phyloP scores from a whole-genome alignment of 495 filamentous ascomycete species.

The Filosporella fistucella region DNA sequence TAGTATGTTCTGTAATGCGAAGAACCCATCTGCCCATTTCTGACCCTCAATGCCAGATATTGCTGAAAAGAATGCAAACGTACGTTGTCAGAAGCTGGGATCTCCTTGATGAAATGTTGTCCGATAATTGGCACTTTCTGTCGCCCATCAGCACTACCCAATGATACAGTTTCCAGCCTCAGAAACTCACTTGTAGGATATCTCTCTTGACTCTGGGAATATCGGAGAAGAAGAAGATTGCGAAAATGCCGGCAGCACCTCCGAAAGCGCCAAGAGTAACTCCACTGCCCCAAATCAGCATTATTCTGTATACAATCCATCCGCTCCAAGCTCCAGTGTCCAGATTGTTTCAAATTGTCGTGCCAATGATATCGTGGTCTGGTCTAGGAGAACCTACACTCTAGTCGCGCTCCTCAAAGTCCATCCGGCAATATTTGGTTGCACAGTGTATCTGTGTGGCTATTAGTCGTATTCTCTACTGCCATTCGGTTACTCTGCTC shows the following conservation, averaged over 20 bases:
- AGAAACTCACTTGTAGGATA: constrained; percentile 40
- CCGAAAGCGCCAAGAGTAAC: constrained; percentile 53
- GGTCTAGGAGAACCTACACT: constrained; percentile 39
- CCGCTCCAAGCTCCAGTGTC: too few species aligned
- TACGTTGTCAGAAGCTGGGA: constrained; percentile 60
- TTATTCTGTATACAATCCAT: background rate
- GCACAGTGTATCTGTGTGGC: constrained; percentile 43
- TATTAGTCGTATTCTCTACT: background rate
- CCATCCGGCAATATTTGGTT: constrained; percentile 45
- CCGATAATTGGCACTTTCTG: constrained; percentile 57
- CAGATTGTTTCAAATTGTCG: too few species aligned
- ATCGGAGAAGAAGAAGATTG: constrained; percentile 68
- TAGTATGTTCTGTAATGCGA: background rate
- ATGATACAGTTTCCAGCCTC: constrained; percentile 2
- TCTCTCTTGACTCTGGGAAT: constrained; percentile 64
- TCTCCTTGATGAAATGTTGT: constrained; percentile 49
- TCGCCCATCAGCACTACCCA: background rate
- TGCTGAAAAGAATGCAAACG: constrained; percentile 4
- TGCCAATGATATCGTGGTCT: background rate
- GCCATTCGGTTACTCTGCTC: background rate
- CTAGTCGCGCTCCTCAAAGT: constrained; percentile 36
- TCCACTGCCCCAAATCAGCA: constrained; percentile 38
- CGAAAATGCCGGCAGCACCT: constrained; percentile 54
- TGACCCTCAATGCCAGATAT: background rate
- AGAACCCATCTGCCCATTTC: background rate